Percentiles rank a stretch among this genome's conserved stretches.
These are phyloP conservation scores for Astragalus glycyphyllos DNA, from an alignment of 306 rosid species.

Conservation along the genomic window DNA sequence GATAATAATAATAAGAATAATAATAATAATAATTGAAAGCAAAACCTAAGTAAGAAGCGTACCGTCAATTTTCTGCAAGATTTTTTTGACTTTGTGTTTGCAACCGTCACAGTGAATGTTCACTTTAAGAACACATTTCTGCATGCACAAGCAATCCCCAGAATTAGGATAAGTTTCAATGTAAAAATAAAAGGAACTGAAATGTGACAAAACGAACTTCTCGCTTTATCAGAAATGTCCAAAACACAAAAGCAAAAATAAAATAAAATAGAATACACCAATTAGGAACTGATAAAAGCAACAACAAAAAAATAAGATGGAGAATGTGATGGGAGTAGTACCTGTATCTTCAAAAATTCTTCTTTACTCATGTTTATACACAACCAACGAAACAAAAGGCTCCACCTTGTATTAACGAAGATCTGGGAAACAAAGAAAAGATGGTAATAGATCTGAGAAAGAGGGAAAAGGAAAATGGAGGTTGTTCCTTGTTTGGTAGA, in stretches of 20 bases:
- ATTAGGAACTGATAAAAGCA: constrained; percentile 19
- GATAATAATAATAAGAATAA: no score
- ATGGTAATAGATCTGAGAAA: constrained; percentile 21
- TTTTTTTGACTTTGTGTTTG: constrained; percentile 93
- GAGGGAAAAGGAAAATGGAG: background rate
- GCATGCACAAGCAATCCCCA: constrained; percentile 58
- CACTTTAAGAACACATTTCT: constrained; percentile 96
- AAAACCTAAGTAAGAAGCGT: background rate
- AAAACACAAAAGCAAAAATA: background rate
- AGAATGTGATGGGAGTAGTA: constrained; percentile 49
- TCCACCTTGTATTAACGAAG: constrained; percentile 14
- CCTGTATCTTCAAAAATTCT: constrained; percentile 97
- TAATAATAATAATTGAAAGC: background rate
- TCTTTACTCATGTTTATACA: constrained; percentile 84
- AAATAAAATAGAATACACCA: constrained; percentile 5
- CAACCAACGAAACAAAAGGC: constrained; percentile 45
- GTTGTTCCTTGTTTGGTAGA: background rate
- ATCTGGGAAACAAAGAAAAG: constrained; percentile 34
- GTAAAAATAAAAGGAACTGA: background rate
- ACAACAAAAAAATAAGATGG: constrained; percentile 9
- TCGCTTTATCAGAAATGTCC: constrained; percentile 18
- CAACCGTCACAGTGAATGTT: constrained; percentile 99
- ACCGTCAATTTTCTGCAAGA: constrained; percentile 94
- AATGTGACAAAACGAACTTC: background rate
- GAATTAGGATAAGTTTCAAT: constrained; percentile 42